Evolutionary conservation across 352 stramenopile species (phyloP).

Genomic region (Phytophthora idaei): DNA sequence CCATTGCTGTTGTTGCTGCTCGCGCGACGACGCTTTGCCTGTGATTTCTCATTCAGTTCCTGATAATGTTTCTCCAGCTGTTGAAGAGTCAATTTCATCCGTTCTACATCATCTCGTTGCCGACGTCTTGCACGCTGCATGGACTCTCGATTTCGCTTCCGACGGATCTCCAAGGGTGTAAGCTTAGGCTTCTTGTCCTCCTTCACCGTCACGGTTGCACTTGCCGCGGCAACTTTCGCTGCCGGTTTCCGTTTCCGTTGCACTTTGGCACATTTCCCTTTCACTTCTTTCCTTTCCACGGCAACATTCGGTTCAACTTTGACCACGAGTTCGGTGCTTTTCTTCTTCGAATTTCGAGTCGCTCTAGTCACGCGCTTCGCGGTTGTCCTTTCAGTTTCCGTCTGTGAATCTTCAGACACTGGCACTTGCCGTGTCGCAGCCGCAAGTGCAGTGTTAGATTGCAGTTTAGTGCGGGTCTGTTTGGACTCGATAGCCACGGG

Average conservation of each 20-base stretch:
- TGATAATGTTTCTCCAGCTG: slow-evolving; percentile 54
- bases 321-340: slow-evolving; percentile 8
- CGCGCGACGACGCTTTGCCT: slow-evolving; percentile 29
- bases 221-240: slow-evolving; percentile 2
- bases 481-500: slow-evolving; percentile 29
- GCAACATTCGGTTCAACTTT: slow-evolving; percentile 10
- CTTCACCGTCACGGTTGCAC: slow-evolving; percentile 1
- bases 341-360: slow-evolving; percentile 6
- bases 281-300: slow-evolving; percentile 4
- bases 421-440: slow-evolving; percentile 16
- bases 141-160: slow-evolving; percentile 62
- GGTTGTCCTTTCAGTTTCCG: slow-evolving; percentile 24
- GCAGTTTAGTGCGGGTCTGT: slow-evolving; percentile 19
- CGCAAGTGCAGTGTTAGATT: slow-evolving; percentile 5
- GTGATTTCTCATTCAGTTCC: slow-evolving; percentile 42
- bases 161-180: slow-evolving; percentile 53
- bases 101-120: slow-evolving; percentile 53
- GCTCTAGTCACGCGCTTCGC: neutral
- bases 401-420: slow-evolving; percentile 39
- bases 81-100: slow-evolving; percentile 54
- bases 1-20: slow-evolving; percentile 19
- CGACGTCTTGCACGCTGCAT: slow-evolving; percentile 54
- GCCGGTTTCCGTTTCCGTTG: slow-evolving; percentile 25
- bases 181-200: slow-evolving; percentile 47
- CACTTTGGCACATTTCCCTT: slow-evolving; percentile 9